Conservation (phyloP, 2,329 filamentous ascomycete species). For the Monosporascus cannonballus region DNA sequence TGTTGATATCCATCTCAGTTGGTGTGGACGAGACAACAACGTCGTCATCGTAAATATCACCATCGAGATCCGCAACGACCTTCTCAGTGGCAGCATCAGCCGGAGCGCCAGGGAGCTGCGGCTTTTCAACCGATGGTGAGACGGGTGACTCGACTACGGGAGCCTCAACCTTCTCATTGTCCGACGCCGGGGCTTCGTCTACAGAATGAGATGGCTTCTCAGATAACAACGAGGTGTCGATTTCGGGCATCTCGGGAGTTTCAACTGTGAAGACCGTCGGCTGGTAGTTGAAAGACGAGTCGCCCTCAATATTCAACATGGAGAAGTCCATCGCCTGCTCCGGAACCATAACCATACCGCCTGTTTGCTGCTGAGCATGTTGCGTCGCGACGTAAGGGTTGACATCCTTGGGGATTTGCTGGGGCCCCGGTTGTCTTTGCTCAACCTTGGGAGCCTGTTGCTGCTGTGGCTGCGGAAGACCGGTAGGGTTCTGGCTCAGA, state of each 20-base stretch:
- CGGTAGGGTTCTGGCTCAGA: constrained; percentile 54
- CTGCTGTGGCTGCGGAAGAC: constrained; percentile 30
- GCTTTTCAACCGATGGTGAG: constrained; percentile 21
- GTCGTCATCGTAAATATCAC: constrained; percentile 55
- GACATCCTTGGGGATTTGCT: constrained; percentile 57
- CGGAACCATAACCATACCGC: constrained; percentile 77
- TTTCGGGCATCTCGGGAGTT: constrained; percentile 58
- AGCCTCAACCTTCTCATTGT: constrained; percentile 52
- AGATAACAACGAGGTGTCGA: constrained; percentile 59
- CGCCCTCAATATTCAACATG: constrained; percentile 55
- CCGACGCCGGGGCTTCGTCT: constrained; percentile 35
- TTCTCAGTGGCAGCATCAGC: constrained; percentile 20
- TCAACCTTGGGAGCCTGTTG: constrained; percentile 34
- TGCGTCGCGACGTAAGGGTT: constrained; percentile 52
- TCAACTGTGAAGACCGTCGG: constrained; percentile 73
- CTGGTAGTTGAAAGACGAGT: constrained; percentile 50
- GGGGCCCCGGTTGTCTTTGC: constrained; percentile 37
- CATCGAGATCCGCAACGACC: constrained; percentile 32
- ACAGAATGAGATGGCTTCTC: constrained; percentile 61
- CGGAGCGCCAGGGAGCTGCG: constrained; percentile 23
- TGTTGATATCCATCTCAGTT: constrained; percentile 37
- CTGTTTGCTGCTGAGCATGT: constrained; percentile 56
- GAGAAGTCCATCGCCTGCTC: constrained; percentile 72
- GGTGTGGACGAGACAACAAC: constrained; percentile 20
- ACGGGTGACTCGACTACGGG: constrained; percentile 45